Percentiles rank a stretch among this genome's conserved stretches.
Conservation (phyloP, 805 yeast genomes). For the Dipodascus albidus region DNA sequence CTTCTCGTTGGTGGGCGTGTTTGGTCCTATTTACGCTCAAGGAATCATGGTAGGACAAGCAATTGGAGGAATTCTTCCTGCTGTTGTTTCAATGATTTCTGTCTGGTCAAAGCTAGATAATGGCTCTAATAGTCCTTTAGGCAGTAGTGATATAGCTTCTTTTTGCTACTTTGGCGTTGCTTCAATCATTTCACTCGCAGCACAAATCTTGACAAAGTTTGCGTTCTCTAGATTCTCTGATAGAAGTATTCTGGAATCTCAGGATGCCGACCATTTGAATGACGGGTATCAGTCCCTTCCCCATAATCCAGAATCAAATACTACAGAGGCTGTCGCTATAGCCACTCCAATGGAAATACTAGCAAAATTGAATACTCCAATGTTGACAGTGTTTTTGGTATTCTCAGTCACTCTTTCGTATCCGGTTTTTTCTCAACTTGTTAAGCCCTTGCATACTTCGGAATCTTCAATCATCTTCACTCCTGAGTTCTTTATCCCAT, state of each 20-base stretch:
- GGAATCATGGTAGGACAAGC: slow-evolving; percentile 94
- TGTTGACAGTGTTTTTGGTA: slow-evolving; percentile 56
- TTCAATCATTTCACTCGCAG: neutral
- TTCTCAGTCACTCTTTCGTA: slow-evolving; percentile 67
- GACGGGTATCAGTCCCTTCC: neutral
- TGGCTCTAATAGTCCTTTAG: neutral
- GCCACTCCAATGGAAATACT: slow-evolving; percentile 30
- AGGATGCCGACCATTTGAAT: neutral
- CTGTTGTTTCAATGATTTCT: slow-evolving; percentile 51
- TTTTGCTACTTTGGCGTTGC: neutral
- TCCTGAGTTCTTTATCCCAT: slow-evolving; percentile 47
- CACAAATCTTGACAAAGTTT: neutral
- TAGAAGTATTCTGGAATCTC: neutral
- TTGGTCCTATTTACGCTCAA: slow-evolving; percentile 71
- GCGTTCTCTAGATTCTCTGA: neutral
- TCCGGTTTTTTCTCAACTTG: slow-evolving; percentile 80
- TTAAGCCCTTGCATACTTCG: slow-evolving; percentile 18
- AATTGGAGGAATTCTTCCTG: slow-evolving; percentile 85
- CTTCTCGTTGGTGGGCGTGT: slow-evolving; percentile 72
- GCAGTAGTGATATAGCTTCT: neutral
- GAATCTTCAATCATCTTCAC: slow-evolving; percentile 5
- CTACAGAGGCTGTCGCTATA: neutral
- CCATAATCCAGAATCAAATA: neutral
- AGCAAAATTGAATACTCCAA: slow-evolving; percentile 51
- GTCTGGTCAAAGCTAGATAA: slow-evolving; percentile 25